These are phyloP conservation scores for Otatea glauca DNA, from an alignment of 176 grass and related monocot species.

Conservation along the genomic window DNA sequence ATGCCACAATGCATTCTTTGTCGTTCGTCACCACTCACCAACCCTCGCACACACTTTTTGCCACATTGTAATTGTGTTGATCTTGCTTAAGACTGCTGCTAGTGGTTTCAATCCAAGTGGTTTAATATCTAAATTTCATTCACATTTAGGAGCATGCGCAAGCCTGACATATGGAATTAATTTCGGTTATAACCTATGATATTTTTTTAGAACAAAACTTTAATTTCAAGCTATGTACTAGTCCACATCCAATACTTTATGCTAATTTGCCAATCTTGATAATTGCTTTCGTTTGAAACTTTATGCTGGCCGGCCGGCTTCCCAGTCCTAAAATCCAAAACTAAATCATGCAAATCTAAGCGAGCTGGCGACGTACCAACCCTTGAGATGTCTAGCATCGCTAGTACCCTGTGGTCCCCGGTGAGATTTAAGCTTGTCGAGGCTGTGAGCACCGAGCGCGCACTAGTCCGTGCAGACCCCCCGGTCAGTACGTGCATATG, in stretches of 20 bases:
- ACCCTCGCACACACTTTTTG: constrained; percentile 32
- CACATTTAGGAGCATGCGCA: neutral
- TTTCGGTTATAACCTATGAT: neutral
- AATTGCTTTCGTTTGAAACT: constrained; percentile 6
- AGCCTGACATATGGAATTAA: neutral
- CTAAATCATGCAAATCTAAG: constrained; percentile 45
- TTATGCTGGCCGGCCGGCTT: constrained; percentile 11
- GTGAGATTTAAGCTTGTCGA: constrained; percentile 3
- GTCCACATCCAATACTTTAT: constrained; percentile 5
- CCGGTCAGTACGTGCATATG: neutral
- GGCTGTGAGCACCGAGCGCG: neutral
- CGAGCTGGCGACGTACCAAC: neutral
- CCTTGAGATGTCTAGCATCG: neutral
- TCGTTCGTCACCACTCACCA: constrained; percentile 42
- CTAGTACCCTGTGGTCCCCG: neutral
- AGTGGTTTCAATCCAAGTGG: neutral
- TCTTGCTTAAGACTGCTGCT: neutral
- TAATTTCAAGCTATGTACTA: neutral
- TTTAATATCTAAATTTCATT: neutral
- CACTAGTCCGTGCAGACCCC: neutral
- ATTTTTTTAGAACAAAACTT: neutral
- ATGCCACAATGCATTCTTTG: neutral
- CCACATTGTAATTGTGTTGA: neutral
- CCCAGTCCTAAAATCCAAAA: constrained; percentile 21
- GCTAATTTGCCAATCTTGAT: neutral